These are phyloP conservation scores for Nematocida parisii DNA, from an alignment of 371 early-diverging fungal species.

Conservation along the genomic window DNA sequence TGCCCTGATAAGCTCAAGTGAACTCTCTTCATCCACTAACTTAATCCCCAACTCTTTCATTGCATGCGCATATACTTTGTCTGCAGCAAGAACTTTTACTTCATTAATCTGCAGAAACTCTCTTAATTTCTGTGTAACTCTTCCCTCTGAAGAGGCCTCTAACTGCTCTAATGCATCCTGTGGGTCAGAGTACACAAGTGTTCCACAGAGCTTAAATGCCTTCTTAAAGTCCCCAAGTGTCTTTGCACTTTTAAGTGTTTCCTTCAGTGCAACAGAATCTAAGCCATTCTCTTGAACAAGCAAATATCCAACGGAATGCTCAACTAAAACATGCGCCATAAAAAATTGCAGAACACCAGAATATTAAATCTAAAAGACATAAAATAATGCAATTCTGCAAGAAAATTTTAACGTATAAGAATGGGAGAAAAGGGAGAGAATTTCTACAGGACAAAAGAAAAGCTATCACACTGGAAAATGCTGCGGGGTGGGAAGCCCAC, in stretches of 20 bases:
- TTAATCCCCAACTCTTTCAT: conserved; percentile 42
- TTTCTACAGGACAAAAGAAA: conserved; percentile 69
- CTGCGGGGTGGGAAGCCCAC: conserved; percentile 73
- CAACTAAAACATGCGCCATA: conserved; percentile 45
- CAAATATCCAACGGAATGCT: conserved; percentile 54
- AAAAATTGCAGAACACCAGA: conserved; percentile 20
- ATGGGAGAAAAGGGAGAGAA: conserved; percentile 64
- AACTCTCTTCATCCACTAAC: conserved; percentile 27
- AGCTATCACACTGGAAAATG: conserved; percentile 67
- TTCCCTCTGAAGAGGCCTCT: conserved; percentile 27
- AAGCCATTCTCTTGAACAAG: conserved; percentile 16
- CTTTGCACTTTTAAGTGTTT: conserved; percentile 18
- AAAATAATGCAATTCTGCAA: background rate
- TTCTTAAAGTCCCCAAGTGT: conserved; percentile 38
- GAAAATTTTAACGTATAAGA: conserved; percentile 15
- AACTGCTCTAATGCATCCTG: conserved; percentile 40
- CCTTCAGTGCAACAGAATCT: conserved; percentile 10
- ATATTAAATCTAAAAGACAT: background rate
- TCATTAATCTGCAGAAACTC: conserved; percentile 44
- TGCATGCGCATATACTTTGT: conserved; percentile 28
- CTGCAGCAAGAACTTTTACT: conserved; percentile 41
- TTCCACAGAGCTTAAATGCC: conserved; percentile 31
- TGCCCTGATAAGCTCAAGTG: conserved; percentile 41
- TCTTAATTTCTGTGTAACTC: conserved; percentile 14
- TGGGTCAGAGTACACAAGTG: conserved; percentile 5